Evolutionary conservation across 2,329 filamentous ascomycete species (phyloP).

Genomic region (Sclerotinia minor): DNA sequence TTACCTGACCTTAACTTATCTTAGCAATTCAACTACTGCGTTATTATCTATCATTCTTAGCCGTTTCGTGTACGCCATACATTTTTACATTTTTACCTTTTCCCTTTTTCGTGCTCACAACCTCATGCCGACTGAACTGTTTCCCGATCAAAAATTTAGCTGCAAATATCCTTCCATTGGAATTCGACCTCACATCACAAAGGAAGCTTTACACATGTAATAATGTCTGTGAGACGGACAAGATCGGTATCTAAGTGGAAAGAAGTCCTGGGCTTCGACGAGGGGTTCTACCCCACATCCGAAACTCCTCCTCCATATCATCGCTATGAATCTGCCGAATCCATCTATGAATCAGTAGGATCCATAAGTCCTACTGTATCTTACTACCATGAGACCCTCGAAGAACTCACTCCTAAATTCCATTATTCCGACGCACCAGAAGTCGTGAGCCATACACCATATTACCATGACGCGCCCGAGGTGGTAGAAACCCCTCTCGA

Average conservation of each 20-base stretch:
- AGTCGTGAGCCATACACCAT: constrained; percentile 7
- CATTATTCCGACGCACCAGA: constrained; percentile 23
- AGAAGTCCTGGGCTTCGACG: constrained; percentile 39
- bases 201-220: constrained; percentile 12
- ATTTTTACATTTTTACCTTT: neutral
- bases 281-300: constrained; percentile 28
- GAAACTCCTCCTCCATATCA: constrained; percentile 24
- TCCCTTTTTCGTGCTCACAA: neutral
- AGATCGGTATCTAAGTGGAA: constrained; percentile 38
- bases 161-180: neutral
- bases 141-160: neutral
- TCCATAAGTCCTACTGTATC: constrained; percentile 24
- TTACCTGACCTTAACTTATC: neutral
- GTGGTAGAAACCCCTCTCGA: constrained; percentile 16
- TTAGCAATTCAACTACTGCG: neutral
- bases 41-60: neutral
- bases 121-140: constrained; percentile 11
- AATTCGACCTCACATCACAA: neutral
- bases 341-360: constrained; percentile 24
- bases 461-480: constrained; percentile 20
- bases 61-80: constrained; percentile 19
- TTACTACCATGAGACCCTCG: constrained; percentile 25
- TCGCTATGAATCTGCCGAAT: constrained; percentile 24
- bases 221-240: constrained; percentile 30
- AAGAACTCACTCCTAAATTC: constrained; percentile 24